Evolutionary conservation across 2,329 filamentous ascomycete genomes (phyloP).

Genomic region (Scleromitrula shiraiana): DNA sequence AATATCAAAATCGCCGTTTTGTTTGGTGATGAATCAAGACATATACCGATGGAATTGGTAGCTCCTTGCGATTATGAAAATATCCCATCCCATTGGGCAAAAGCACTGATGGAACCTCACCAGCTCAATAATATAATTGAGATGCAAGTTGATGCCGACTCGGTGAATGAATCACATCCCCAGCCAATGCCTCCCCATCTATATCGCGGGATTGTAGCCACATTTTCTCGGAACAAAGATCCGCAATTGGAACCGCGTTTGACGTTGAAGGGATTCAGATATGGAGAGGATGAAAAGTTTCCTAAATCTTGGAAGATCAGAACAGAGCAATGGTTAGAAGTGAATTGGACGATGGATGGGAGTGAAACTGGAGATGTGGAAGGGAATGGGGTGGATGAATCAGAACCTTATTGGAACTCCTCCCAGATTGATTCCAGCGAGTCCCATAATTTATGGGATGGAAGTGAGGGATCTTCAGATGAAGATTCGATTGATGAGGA

Average conservation of each 20-base stretch:
- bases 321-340: conserved; percentile 4
- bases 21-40: conserved; percentile 1
- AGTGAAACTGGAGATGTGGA: too few relatives aligned
- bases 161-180: neutral
- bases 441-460: conserved; percentile 1
- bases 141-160: conserved; percentile 5
- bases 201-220: neutral
- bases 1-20: conserved; percentile 4
- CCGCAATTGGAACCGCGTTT: neutral
- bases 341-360: too few relatives aligned
- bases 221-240: neutral
- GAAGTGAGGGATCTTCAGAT: neutral
- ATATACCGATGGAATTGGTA: neutral
- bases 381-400: conserved; percentile 2
- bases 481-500: conserved; percentile 1
- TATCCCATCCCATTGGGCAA: conserved; percentile 4
- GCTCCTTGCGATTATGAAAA: conserved; percentile 5
- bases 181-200: conserved; percentile 2
- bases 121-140: neutral
- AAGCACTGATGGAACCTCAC: neutral
- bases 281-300: conserved; percentile 1
- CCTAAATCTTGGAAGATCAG: neutral
- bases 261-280: conserved; percentile 1
- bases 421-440: neutral
- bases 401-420: conserved; percentile 6